These are phyloP conservation scores for Acidiella bohemica DNA, from an alignment of 495 filamentous ascomycete genomes.

Conservation along the genomic window DNA sequence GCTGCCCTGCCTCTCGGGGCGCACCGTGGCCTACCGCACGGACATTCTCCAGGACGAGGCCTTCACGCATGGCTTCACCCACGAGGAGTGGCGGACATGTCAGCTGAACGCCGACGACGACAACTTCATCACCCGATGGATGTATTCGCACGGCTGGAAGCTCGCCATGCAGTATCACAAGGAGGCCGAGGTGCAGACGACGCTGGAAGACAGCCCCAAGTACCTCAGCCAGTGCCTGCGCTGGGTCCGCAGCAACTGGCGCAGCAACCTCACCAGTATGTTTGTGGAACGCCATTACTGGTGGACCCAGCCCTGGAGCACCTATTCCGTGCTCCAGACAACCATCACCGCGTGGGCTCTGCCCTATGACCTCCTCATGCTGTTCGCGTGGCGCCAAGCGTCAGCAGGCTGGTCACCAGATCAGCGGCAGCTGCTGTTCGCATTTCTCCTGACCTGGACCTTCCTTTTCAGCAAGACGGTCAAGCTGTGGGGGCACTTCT, in stretches of 20 bases:
- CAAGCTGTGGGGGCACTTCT: slow-evolving; percentile 47
- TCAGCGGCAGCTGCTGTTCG: slow-evolving; percentile 2
- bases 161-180: slow-evolving; percentile 48
- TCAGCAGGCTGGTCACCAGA: slow-evolving; percentile 7
- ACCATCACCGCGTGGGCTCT: slow-evolving; percentile 47
- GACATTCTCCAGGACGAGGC: slow-evolving; percentile 62
- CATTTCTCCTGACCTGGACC: slow-evolving; percentile 30
- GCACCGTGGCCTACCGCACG: slow-evolving; percentile 71
- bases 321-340: slow-evolving; percentile 48
- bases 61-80: slow-evolving; percentile 50
- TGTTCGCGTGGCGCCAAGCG: slow-evolving; percentile 23
- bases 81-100: slow-evolving; percentile 42
- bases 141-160: slow-evolving; percentile 41
- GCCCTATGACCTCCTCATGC: slow-evolving; percentile 39
- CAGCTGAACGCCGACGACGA: slow-evolving; percentile 54
- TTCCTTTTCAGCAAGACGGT: slow-evolving; percentile 41
- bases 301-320: slow-evolving; percentile 44
- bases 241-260: slow-evolving; percentile 53
- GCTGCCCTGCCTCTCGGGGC: slow-evolving; percentile 74
- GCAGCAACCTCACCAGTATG: slow-evolving; percentile 46
- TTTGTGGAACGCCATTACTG: slow-evolving; percentile 39
- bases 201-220: slow-evolving; percentile 40
- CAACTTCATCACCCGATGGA: slow-evolving; percentile 55
- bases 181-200: slow-evolving; percentile 46
- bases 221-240: slow-evolving; percentile 47